These are phyloP conservation scores for Lasiodiplodia sp. DNA, from an alignment of 2,329 filamentous ascomycete species.

Conservation along the genomic window DNA sequence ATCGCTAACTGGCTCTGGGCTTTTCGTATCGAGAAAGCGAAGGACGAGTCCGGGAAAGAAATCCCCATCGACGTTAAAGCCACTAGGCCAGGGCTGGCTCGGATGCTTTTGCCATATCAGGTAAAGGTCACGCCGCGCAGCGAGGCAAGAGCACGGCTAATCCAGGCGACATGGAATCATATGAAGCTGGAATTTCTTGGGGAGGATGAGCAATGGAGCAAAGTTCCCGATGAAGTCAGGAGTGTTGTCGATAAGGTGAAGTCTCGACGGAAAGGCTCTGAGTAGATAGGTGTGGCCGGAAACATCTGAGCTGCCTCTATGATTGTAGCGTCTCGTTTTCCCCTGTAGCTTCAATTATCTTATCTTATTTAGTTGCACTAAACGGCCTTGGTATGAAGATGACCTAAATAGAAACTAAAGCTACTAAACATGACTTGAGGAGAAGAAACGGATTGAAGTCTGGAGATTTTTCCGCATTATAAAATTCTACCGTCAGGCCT, in stretches of 20 bases:
- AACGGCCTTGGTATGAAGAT: too few species aligned
- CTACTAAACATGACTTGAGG: too few species aligned
- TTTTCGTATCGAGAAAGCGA: not conserved
- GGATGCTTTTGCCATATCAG: not conserved
- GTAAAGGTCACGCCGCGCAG: not conserved
- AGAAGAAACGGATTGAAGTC: too few species aligned
- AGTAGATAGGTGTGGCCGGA: not conserved
- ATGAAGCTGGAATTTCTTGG: not conserved
- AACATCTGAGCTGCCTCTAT: too few species aligned
- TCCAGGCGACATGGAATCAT: not conserved
- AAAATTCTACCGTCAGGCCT: too few species aligned
- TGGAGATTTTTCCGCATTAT: too few species aligned
- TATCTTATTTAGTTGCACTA: too few species aligned
- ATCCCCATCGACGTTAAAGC: not conserved
- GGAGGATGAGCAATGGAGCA: constrained; percentile 1
- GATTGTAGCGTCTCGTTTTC: too few species aligned
- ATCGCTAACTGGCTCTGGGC: constrained; percentile 2
- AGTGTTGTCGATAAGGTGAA: not conserved
- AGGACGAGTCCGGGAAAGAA: not conserved
- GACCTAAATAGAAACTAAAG: too few species aligned
- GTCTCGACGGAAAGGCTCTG: not conserved
- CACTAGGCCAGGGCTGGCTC: not conserved
- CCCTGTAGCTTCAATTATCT: too few species aligned
- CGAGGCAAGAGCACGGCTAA: not conserved
- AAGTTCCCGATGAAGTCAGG: not conserved